Evolutionary conservation across 352 stramenopile genomes (phyloP), one percentile per base, ranked within the genome.

Genomic region (Elongisporangium prolatum): DNA sequence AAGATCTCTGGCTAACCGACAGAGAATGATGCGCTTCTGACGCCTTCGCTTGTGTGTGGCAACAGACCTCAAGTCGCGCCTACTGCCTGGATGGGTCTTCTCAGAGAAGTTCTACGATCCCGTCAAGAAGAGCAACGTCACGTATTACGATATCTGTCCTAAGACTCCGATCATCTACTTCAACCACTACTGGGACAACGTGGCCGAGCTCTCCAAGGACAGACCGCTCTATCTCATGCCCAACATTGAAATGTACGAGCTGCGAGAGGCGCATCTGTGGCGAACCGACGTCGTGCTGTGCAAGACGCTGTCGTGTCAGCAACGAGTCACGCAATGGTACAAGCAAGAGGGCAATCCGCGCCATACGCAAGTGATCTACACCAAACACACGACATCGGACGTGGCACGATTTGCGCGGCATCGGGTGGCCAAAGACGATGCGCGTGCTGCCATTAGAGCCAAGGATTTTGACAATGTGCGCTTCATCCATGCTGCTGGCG

Each of bases 181-280:
- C n/a, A n/a, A n/a, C n/a, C n/a, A n/a, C n/a, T n/a, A n/a, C n/a
- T n/a, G n/a, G n/a, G n/a, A n/a, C n/a, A n/a, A n/a, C n/a, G n/a
- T n/a, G n/a, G n/a, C n/a, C n/a, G n/a, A n/a, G n/a, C n/a, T n/a
- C n/a, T n/a, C n/a, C n/a, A n/a, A n/a, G n/a, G n/a, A n/a, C n/a
- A n/a, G n/a, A n/a, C n/a, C n/a, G n/a, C n/a, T n/a, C n/a, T n/a
- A n/a, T n/a, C n/a, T n/a, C n/a, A n/a, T n/a, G n/a, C n/a, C n/a
- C n/a, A n/a, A n/a, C n/a, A n/a, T n/a, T n/a, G n/a, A n/a, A n/a
- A 84, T 81, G 74, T 74, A 74, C 64, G 74, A 84, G 20, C 60
- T 84, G 11, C 58, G 69, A 10, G 59, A 74, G 37, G 64, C 20
- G 13, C 69, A 80, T 48, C 72, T 74, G 50, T 76, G 69, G 67